phyloP scores from a whole-genome alignment of 1,284 basidiomycete genomes.

The Marasmius oreades region DNA sequence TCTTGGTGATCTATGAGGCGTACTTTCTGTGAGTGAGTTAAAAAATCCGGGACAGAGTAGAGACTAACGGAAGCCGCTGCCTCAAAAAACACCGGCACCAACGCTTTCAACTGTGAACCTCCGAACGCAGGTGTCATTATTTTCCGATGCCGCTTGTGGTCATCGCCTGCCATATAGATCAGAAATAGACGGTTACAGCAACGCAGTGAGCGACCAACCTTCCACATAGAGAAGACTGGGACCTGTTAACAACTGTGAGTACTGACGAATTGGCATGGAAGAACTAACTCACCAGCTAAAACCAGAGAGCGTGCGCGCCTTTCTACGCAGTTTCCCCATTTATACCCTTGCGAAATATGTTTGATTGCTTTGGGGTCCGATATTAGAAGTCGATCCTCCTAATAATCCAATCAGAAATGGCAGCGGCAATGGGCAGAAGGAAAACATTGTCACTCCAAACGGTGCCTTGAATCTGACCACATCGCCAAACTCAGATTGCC shows the following conservation, averaged over 20 bases:
- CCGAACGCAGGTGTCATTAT: constrained; percentile 19
- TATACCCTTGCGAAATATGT: constrained; percentile 17
- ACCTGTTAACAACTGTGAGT: not conserved
- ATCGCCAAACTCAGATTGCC: constrained; percentile 3
- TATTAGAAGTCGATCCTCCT: constrained; percentile 16
- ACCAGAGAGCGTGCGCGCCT: not conserved
- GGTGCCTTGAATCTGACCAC: constrained; percentile 3
- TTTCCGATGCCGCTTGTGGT: constrained; percentile 17
- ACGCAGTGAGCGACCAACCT: not conserved
- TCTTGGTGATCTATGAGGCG: not conserved
- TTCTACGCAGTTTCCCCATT: constrained; percentile 10
- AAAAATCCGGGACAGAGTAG: not conserved
- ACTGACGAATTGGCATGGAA: not conserved
- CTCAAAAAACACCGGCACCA: constrained; percentile 12
- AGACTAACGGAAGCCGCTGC: not conserved
- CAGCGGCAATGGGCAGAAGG: not conserved
- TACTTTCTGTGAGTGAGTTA: not conserved
- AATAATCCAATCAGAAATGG: not conserved
- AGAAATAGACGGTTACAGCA: not conserved
- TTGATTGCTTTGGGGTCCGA: constrained; percentile 19
- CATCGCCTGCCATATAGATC: constrained; percentile 9
- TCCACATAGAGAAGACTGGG: not conserved
- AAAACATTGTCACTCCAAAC: not conserved
- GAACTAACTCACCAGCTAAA: constrained; percentile 7
- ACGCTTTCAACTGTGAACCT: constrained; percentile 12